These are phyloP conservation scores for Colletotrichum agaves DNA, from an alignment of 2,329 filamentous ascomycete species.

Conservation along the genomic window DNA sequence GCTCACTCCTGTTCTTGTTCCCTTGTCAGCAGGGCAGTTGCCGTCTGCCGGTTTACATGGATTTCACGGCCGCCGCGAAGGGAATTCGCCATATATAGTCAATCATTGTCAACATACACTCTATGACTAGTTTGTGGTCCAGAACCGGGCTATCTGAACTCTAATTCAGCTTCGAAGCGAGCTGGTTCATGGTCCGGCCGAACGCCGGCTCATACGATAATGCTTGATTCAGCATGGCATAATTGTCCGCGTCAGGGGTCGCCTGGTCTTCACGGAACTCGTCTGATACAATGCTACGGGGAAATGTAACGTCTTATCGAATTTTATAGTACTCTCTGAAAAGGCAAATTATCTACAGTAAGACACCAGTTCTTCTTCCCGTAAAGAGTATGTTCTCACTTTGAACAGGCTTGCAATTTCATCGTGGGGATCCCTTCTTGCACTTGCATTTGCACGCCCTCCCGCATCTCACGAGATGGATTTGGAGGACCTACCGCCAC, in stretches of 20 bases:
- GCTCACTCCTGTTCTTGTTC: not conserved
- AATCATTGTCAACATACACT: too few relatives aligned
- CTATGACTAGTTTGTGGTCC: not conserved
- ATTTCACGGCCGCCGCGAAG: too few relatives aligned
- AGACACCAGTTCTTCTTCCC: accelerated
- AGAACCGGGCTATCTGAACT: not conserved
- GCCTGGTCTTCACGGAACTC: not conserved
- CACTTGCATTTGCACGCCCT: constrained; percentile 24
- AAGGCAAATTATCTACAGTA: too few relatives aligned
- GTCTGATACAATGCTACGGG: too few relatives aligned
- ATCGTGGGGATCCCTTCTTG: constrained; percentile 27
- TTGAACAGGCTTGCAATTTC: constrained; percentile 16
- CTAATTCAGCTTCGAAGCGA: not conserved
- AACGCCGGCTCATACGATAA: not conserved
- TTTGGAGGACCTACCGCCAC: constrained; percentile 8
- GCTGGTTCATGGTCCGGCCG: not conserved
- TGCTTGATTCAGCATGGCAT: not conserved
- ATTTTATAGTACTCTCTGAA: too few relatives aligned
- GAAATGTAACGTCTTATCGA: too few relatives aligned
- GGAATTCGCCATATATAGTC: too few relatives aligned
- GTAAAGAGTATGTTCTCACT: not conserved
- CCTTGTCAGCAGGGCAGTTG: constrained; percentile 8
- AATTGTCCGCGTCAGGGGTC: not conserved
- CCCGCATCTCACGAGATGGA: constrained; percentile 34
- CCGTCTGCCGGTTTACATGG: too few relatives aligned